Conservation (phyloP, 768 basidiomycete species). For the Strobilomyces echinocephalus region DNA sequence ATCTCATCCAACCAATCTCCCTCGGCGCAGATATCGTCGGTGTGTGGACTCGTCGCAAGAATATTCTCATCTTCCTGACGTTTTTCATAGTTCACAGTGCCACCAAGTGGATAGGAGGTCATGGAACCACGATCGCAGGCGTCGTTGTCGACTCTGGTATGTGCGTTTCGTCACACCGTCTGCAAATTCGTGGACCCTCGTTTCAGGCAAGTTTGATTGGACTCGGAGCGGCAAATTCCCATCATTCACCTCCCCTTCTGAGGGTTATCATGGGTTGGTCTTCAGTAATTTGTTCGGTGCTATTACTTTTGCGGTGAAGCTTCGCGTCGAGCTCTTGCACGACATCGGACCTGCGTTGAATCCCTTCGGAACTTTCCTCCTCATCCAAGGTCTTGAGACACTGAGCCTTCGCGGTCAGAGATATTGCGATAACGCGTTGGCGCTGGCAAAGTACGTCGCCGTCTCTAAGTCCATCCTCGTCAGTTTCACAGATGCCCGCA, state of each 20-base stretch:
- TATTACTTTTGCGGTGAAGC: slow-evolving; percentile 47
- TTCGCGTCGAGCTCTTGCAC: slow-evolving; percentile 48
- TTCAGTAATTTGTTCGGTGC: slow-evolving; percentile 50
- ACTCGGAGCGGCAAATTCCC: slow-evolving; percentile 50
- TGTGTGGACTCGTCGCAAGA: slow-evolving; percentile 12
- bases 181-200: not conserved
- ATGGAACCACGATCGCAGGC: slow-evolving; percentile 63
- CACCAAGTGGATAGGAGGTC: slow-evolving; percentile 66
- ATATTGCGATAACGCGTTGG: slow-evolving; percentile 54
- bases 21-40: slow-evolving; percentile 55
- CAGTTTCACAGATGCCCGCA: too few relatives aligned
- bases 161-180: slow-evolving; percentile 8
- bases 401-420: slow-evolving; percentile 55
- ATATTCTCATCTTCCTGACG: not conserved
- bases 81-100: slow-evolving; percentile 43
- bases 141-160: slow-evolving; percentile 56
- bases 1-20: slow-evolving; percentile 49
- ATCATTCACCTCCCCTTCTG: slow-evolving; percentile 49
- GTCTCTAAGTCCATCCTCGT: not conserved
- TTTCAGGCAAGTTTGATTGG: slow-evolving; percentile 55
- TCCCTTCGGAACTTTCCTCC: slow-evolving; percentile 55
- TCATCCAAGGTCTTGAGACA: slow-evolving; percentile 59
- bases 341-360: slow-evolving; percentile 51
- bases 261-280: slow-evolving; percentile 52
- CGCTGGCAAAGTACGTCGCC: slow-evolving; percentile 39